Evolutionary conservation across 2,329 filamentous ascomycete species (phyloP), one percentile per base, ranked within the genome.

Genomic region (Phialemonium atrogriseum): DNA sequence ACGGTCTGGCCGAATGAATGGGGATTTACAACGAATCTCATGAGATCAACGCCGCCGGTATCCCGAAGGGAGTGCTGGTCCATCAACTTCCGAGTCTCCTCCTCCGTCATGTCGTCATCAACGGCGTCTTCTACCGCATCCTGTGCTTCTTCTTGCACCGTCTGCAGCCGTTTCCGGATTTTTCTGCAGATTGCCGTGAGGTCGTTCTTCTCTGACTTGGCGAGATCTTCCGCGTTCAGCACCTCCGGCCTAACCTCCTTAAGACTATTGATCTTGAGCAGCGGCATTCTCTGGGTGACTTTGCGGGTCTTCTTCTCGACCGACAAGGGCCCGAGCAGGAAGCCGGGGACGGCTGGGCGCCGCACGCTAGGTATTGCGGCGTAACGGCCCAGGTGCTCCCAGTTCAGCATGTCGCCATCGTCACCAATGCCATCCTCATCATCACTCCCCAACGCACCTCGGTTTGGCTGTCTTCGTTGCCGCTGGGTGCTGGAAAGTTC

Each of bases 1-100:
- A 98, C 79, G 0, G 87, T 94, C 56, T 98, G 91, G 0, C 85
- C 85, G 48, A 96, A 98, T 1, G 86, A 94, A 23, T 64, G 64
- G 1, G 91, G 91, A 46, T 98, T 94, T 41, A 96, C 73, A 24
- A 87, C 84, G 45, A 95, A 96, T 32, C 82, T 77, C 54, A 95
- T 81, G 10, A 95, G 59, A 30, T 84, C 77, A 4, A 94, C 73
- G 11, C 84, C 84, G 2, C 78, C 79, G 3, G 77, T 77, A 12
- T 69, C 66, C 10, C 77, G 70, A 10, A 94, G 62, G 3, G 78
- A 73, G 46, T 82, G 60, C 33, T 73, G 65, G 22, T 74, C 70
- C 67, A 87, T 79, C 7, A 84, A 59, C 8, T 55, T 62, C 7
- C 55, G 52, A 27, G 52, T 56, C 37, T 71, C 60, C 1, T 61